Conservation (phyloP, 2,329 filamentous ascomycete genomes). For the Botryotinia globosa region DNA sequence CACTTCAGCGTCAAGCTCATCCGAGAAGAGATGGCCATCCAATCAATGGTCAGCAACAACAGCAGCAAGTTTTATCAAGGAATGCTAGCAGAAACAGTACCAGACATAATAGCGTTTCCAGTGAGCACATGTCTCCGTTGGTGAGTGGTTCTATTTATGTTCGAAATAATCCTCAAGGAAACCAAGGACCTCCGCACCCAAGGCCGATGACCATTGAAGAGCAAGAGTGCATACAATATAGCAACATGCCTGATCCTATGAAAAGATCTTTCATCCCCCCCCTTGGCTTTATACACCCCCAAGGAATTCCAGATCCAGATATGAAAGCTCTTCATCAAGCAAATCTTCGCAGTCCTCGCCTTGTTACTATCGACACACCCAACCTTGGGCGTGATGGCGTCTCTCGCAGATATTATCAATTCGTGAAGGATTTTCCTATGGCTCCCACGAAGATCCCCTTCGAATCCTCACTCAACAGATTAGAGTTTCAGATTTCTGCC, state of each 20-base stretch:
- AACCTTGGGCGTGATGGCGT: conserved; percentile 32
- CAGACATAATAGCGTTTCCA: conserved; percentile 15
- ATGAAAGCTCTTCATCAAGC: conserved; percentile 56
- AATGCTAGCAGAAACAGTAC: conserved; percentile 20
- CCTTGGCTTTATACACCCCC: conserved; percentile 36
- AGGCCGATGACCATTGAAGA: conserved; percentile 3
- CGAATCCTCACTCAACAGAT: conserved; percentile 38
- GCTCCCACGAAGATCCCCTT: conserved; percentile 42
- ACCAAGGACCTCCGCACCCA: neutral
- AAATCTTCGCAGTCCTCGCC: conserved; percentile 52
- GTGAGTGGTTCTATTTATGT: neutral
- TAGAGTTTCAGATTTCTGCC: conserved; percentile 38
- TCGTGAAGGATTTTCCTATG: conserved; percentile 51
- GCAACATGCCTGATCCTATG: conserved; percentile 21
- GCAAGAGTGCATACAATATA: conserved; percentile 39
- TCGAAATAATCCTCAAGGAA: neutral
- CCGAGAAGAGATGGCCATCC: conserved; percentile 21
- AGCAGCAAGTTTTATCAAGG: conserved; percentile 1
- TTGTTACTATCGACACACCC: conserved; percentile 33
- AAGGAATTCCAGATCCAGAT: conserved; percentile 46
- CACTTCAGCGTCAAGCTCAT: conserved; percentile 24
- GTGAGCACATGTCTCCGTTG: neutral
- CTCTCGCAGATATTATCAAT: conserved; percentile 49
- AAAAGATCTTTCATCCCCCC: conserved; percentile 40
- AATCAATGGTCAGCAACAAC: conserved; percentile 20